Conservation (phyloP, 148 eudicot genomes). For the Pharnaceum exiguum region DNA sequence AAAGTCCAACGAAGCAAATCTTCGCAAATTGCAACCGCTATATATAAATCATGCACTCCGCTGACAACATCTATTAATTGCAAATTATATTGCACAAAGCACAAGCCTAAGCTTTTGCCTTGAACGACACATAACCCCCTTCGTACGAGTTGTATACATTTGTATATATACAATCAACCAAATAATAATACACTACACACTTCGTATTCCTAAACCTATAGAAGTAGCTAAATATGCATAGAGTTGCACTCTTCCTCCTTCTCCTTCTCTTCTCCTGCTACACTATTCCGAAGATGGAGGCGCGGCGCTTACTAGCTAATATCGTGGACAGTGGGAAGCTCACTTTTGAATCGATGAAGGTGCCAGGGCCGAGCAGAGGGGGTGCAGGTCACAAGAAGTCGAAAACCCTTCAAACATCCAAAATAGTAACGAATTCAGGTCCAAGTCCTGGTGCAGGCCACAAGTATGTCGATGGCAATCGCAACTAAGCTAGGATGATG, state of each 20-base stretch:
- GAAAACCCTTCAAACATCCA: conserved; percentile 2
- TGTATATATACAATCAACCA: not conserved
- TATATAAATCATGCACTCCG: conserved; percentile 13
- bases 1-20: conserved; percentile 13
- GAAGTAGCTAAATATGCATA: conserved; percentile 5
- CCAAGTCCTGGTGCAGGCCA: conserved; percentile 28
- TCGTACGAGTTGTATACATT: not conserved
- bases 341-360: conserved; percentile 11
- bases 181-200: not conserved
- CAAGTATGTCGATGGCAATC: conserved; percentile 9
- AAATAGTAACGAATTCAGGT: conserved; percentile 13
- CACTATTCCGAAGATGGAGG: not conserved
- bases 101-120: conserved; percentile 29
- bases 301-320: conserved; percentile 3
- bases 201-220: not conserved
- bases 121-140: conserved; percentile 28
- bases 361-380: conserved; percentile 31
- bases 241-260: conserved; percentile 8
- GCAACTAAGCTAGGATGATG: too few species aligned
- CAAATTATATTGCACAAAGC: conserved; percentile 20
- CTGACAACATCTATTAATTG: conserved; percentile 10
- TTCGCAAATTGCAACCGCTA: conserved; percentile 4
- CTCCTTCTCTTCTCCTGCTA: conserved; percentile 15
- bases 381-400: conserved; percentile 31
- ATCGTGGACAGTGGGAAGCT: not conserved